A percentile compares a stretch with the other conserved stretches of the same genome.
These are phyloP conservation scores for Malassezia furfur DNA, from an alignment of 1,284 basidiomycete genomes.

Conservation along the genomic window DNA sequence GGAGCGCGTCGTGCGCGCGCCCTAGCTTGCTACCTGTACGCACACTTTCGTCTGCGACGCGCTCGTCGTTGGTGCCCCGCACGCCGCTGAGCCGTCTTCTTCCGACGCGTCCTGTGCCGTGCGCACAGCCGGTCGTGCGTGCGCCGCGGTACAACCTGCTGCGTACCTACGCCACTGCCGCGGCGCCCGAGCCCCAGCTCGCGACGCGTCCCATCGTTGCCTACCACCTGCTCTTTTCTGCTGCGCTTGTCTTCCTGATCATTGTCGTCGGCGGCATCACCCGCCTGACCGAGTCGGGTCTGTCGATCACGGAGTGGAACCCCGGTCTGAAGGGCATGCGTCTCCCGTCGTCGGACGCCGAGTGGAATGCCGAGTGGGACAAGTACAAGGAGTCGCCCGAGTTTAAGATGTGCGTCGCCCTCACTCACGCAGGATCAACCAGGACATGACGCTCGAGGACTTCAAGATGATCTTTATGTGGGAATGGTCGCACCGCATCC, in stretches of 20 bases:
- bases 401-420: slow-evolving; percentile 68
- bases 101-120: background rate
- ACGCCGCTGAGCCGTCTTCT: too few relatives aligned
- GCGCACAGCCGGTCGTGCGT: background rate
- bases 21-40: background rate
- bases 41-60: background rate
- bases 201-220: slow-evolving; percentile 61
- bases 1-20: background rate
- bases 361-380: slow-evolving; percentile 83
- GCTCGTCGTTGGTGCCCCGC: background rate
- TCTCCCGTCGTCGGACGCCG: slow-evolving; percentile 65
- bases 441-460: slow-evolving; percentile 71
- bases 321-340: slow-evolving; percentile 74
- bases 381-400: slow-evolving; percentile 95
- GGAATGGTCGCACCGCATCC: slow-evolving; percentile 94
- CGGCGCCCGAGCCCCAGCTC: background rate
- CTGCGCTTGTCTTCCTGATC: slow-evolving; percentile 76
- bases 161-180: slow-evolving; percentile 2
- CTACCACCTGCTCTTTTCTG: slow-evolving; percentile 71
- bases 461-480: slow-evolving; percentile 97
- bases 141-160: background rate
- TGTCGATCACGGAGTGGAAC: slow-evolving; percentile 96
- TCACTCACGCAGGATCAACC: slow-evolving; percentile 57
- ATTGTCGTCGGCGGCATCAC: slow-evolving; percentile 94
- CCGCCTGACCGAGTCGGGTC: slow-evolving; percentile 88